Base-by-base conservation (phyloP, 2,329 filamentous ascomycete genomes). In the Emergomyces orientalis region DNA sequence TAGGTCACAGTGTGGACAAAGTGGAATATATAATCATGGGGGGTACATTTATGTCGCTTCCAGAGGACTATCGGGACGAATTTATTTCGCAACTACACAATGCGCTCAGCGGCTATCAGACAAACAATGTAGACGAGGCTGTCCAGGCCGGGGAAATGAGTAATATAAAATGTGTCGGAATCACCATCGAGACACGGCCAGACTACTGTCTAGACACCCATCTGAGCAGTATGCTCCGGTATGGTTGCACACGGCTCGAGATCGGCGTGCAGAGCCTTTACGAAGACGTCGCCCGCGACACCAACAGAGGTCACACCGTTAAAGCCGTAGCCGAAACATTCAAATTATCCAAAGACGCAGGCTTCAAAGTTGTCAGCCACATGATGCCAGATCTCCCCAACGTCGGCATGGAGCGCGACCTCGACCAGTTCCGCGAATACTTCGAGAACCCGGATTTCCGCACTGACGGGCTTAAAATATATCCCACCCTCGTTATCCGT, bases 11-110 rank as follows among this genome's bases (percentile, higher is more conserved):
- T 55, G 94, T 99, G 57, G 94, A 99, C 79, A 99, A 99, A 76
- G 94, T 99, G 30, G 94, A 99, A 79, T 99, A 97, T 76, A 99
- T 99, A 73, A 96, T 99, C 74, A 99, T 99, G 94, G 94, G 94
- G 64, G 94, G 94, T 68, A 99, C 94, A 0, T 99, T 99, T 77
- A 99, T 99, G 95, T 97, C 93, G 2, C 78, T 99, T 32, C 84
- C 93, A 9, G 87, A 91, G 70, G 86, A 88, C 30, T 99, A 99
- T 75, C 83, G 94, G 34, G 90, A 99, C 65, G 86, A 90, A 63
- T 99, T 99, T 71, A 96, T 99, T 64, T 88, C 91, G 0, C 93
- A 97, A 72, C 82, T 99, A 59, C 94, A 99, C 78, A 99, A 99
- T 73, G 94, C 94, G 1, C 84, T 99, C 8, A 97, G 91, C 68